Evolutionary conservation across 2,329 filamentous ascomycete species (phyloP).

Genomic region (Ampelomyces quisqualis): DNA sequence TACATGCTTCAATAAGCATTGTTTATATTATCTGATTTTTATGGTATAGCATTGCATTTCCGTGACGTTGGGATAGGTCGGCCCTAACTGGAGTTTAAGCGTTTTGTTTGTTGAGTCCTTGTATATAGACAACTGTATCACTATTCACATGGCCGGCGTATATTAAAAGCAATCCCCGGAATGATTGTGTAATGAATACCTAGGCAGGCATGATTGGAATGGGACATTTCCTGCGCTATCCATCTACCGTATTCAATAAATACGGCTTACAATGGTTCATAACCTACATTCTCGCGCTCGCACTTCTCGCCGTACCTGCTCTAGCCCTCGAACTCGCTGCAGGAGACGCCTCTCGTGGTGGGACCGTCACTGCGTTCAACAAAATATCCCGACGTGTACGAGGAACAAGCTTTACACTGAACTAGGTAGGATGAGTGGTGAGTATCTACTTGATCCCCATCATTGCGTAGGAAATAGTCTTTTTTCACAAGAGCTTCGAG

Average conservation of each 20-base stretch:
- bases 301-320: slow-evolving; percentile 16
- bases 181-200: too few species aligned
- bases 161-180: too few species aligned
- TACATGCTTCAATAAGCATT: slow-evolving; percentile 32
- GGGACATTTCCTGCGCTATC: slow-evolving; percentile 20
- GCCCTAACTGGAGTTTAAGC: too few species aligned
- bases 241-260: slow-evolving; percentile 20
- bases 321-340: slow-evolving; percentile 19
- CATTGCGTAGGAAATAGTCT: slow-evolving; percentile 20
- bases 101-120: too few species aligned
- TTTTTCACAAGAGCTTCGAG: slow-evolving; percentile 15
- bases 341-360: slow-evolving; percentile 21
- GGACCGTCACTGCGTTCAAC: slow-evolving; percentile 21
- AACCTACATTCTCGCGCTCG: slow-evolving; percentile 14
- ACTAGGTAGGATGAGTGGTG: slow-evolving; percentile 9
- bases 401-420: slow-evolving; percentile 11
- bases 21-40: neutral
- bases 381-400: slow-evolving; percentile 17
- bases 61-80: too few species aligned
- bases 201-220: slow-evolving; percentile 18
- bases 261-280: slow-evolving; percentile 20
- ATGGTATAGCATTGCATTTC: neutral
- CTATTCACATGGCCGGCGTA: too few species aligned
- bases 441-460: slow-evolving; percentile 17
- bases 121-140: too few species aligned